phyloP scores from a whole-genome alignment of 345 rosid genomes.

The Litchi chinensis region DNA sequence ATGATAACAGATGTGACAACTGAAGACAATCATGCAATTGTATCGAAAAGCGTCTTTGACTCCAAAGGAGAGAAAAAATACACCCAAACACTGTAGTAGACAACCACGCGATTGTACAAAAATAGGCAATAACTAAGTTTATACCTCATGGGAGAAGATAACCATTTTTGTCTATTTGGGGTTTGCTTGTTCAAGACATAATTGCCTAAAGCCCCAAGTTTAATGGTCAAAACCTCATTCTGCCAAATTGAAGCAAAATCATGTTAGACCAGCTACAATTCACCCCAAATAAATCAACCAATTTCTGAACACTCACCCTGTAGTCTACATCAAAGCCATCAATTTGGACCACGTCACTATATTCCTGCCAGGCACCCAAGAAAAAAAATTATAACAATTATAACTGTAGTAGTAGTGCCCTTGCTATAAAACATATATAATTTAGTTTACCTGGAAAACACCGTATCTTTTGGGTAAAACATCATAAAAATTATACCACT shows the following conservation, averaged over 20 bases:
- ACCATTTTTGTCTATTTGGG: conserved; percentile 90
- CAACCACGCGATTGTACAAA: neutral
- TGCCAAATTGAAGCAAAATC: conserved; percentile 31
- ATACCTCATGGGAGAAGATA: conserved; percentile 89
- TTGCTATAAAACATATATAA: neutral
- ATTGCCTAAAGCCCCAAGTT: conserved; percentile 81
- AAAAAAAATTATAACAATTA: neutral
- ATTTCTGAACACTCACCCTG: conserved; percentile 53
- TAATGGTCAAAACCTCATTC: conserved; percentile 90
- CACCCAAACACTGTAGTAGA: neutral
- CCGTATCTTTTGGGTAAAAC: neutral
- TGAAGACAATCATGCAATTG: too few species aligned
- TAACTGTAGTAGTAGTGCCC: neutral
- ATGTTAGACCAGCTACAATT: neutral
- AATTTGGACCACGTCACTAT: conserved; percentile 70
- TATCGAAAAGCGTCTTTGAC: neutral
- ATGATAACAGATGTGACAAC: neutral
- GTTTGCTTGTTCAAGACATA: conserved; percentile 91
- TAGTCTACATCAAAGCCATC: conserved; percentile 93
- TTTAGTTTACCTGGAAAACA: neutral
- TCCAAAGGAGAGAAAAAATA: neutral
- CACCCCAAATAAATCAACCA: neutral
- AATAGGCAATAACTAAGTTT: conserved; percentile 6
- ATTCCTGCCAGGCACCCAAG: conserved; percentile 53
- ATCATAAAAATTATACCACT: neutral